Percentiles rank a stretch among this genome's conserved stretches.
Conservation (phyloP, 805 yeast genomes). For the Nakazawaea populi region DNA sequence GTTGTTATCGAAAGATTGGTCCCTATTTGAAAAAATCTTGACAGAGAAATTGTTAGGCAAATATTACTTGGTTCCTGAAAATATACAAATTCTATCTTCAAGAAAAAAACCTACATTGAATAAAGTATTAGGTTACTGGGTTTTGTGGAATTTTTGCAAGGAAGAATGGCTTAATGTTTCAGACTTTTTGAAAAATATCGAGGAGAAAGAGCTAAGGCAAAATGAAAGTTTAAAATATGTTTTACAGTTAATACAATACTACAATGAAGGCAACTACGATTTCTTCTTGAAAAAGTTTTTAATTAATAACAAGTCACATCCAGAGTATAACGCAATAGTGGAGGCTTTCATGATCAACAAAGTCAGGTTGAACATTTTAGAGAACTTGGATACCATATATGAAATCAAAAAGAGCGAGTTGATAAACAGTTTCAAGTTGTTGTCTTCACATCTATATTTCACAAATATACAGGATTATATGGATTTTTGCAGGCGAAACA, state of each 20-base stretch:
- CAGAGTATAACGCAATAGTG: neutral
- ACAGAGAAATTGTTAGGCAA: neutral
- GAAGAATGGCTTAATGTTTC: neutral
- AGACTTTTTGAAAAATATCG: neutral
- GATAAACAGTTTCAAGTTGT: neutral
- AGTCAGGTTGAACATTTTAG: neutral
- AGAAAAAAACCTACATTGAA: neutral
- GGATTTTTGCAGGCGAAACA: neutral
- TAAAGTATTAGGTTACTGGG: neutral
- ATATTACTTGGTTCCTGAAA: neutral
- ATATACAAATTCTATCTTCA: neutral
- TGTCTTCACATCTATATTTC: neutral
- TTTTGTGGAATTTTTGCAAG: neutral
- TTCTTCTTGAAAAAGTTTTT: neutral
- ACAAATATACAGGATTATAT: neutral
- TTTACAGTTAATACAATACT: neutral
- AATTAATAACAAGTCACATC: neutral
- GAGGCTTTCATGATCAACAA: neutral
- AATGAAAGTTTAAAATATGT: neutral
- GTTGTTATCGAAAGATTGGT: neutral
- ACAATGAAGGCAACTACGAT: neutral
- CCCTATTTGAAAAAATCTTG: neutral
- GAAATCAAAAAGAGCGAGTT: neutral
- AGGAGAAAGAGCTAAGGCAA: neutral
- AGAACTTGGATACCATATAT: neutral